These are phyloP conservation scores for Eucalyptus tenuipes DNA, from an alignment of 345 rosid species.

Conservation along the genomic window DNA sequence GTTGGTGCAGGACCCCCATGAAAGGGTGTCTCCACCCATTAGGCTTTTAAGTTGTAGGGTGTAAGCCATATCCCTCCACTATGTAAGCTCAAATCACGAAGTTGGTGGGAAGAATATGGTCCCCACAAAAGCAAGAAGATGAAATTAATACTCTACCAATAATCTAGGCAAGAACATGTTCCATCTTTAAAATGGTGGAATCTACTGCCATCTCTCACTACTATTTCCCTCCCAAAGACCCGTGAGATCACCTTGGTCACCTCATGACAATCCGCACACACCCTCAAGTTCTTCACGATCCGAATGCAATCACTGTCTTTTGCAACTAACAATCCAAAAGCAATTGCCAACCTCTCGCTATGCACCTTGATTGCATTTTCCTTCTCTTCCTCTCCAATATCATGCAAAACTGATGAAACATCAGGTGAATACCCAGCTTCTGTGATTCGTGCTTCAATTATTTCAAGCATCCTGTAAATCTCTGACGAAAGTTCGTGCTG, in stretches of 20 bases:
- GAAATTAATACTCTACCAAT: constrained; percentile 1
- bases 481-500: not conserved
- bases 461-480: constrained; percentile 9
- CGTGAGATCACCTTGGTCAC: constrained; percentile 6
- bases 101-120: not conserved
- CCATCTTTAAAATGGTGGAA: constrained; percentile 21
- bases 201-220: constrained; percentile 19
- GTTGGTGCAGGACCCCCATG: not conserved
- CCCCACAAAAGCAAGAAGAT: not conserved
- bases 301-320: not conserved
- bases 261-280: constrained; percentile 13
- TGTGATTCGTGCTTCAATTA: constrained; percentile 1
- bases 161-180: constrained; percentile 11
- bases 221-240: constrained; percentile 8
- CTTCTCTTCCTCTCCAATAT: constrained; percentile 18
- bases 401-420: constrained; percentile 7
- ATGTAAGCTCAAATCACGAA: not conserved
- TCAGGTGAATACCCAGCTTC: constrained; percentile 12
- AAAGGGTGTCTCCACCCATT: not conserved
- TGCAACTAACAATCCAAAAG: constrained; percentile 9
- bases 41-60: not conserved
- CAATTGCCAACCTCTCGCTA: constrained; percentile 19
- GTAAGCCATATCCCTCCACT: not conserved
- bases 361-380: constrained; percentile 9
- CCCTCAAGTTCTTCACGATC: constrained; percentile 13